Evolutionary conservation across 2,329 filamentous ascomycete genomes (phyloP), one percentile per base, ranked within the genome.

Genomic region (Macrophomina tecta): DNA sequence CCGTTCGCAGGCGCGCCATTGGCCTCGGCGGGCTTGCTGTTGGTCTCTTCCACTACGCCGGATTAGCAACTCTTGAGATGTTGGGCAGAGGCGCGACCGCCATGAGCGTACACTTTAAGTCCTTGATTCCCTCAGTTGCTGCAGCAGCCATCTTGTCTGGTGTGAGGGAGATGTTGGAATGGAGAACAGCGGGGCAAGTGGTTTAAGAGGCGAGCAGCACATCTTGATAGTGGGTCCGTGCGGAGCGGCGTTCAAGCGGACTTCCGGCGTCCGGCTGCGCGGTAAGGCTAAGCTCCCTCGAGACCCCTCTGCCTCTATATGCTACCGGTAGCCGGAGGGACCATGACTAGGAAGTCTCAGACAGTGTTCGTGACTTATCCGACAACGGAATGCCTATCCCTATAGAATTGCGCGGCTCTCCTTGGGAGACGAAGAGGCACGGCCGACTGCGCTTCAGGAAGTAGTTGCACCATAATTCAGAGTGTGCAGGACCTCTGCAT

Each of bases 51-150:
- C 75, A 80, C 78, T 80, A 67, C 42, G 53, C 30, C 23, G 36
- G 34, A 40, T 66, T 36, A 66, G 64, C 64, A 38, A 14, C n/a
- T 12, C 23, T 36, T 4, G 16, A 11, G 14, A 5, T 32, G 18
- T n/a, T 30, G 23, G 18, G 36, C 34, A 23, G 16, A 46, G 55
- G 11, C 42, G 40, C 4, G 4, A 18, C n/a, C 58, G 45, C 45
- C 2, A 11, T n/a, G 8, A 36, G 69, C 76, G 30, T 75, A 80
- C 78, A 72, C 72, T 75, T 77, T 66, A 80, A 66, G 70, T 76
- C 74, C 71, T 75, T 72, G 69, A 81, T 69, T 16, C 74, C 77
- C 53, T 78, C 76, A 38, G 73, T 74, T 71, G 73, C 74, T 68
- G 73, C 73, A 38, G 77, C 78, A 64, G 78, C 76, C 78, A 80